Conservation (phyloP, 495 filamentous ascomycete genomes). For the Podospora comata region DNA sequence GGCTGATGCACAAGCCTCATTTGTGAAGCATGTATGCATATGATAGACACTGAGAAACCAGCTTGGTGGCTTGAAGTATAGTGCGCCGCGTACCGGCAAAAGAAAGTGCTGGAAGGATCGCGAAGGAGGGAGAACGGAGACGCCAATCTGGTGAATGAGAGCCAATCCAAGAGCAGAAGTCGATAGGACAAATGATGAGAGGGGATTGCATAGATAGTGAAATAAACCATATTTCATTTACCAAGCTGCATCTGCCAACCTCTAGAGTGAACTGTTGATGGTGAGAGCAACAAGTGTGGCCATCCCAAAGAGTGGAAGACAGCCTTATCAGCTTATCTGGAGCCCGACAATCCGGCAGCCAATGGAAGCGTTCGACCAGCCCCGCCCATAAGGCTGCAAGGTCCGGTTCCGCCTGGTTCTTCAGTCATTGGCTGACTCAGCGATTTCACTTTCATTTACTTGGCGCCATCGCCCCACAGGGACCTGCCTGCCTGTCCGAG, state of each 20-base stretch:
- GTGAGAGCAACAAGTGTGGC: background rate
- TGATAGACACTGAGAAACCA: background rate
- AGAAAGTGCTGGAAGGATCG: background rate
- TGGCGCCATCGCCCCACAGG: background rate
- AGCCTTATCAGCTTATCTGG: background rate
- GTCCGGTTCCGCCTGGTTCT: background rate
- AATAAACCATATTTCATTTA: background rate
- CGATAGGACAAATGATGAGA: background rate
- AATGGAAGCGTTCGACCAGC: background rate
- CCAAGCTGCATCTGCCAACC: background rate
- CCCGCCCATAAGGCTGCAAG: slow-evolving; percentile 2
- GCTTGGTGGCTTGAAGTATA: background rate
- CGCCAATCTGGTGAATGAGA: background rate
- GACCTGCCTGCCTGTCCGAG: background rate
- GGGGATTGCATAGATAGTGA: background rate
- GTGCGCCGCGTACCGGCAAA: background rate
- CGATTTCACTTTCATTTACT: background rate
- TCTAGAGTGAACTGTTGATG: background rate
- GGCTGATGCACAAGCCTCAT: background rate
- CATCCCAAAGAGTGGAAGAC: background rate
- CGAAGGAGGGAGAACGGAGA: background rate
- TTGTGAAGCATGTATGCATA: too few relatives aligned
- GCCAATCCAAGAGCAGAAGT: background rate
- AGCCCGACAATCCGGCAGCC: background rate
- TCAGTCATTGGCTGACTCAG: background rate